Conservation (phyloP, 192 early-diverging fungal genomes). For the Coemansia javaensis region DNA sequence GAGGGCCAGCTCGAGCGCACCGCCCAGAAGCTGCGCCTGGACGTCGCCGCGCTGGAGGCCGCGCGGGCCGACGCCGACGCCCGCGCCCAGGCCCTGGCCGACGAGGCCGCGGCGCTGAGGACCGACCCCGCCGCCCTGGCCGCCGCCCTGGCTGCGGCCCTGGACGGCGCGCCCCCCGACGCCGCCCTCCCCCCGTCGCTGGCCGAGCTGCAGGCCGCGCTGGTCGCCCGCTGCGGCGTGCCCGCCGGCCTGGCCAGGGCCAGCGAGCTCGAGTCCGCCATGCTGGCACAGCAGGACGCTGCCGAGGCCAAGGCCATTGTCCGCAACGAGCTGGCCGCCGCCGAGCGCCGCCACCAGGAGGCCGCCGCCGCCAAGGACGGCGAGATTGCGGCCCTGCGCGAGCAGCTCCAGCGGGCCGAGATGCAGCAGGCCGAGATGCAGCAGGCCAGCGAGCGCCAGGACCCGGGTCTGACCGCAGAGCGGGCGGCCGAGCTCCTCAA, state of each 20-base stretch:
- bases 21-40: conserved; percentile 34
- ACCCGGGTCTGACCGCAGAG: conserved; percentile 6
- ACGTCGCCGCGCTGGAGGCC: conserved; percentile 14
- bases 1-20: conserved; percentile 41
- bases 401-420: neutral
- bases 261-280: conserved; percentile 14
- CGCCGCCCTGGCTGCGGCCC: conserved; percentile 1
- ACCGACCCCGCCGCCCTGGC: conserved; percentile 14
- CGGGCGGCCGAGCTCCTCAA: conserved; percentile 20
- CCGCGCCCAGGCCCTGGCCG: conserved; percentile 1
- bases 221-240: conserved; percentile 16
- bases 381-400: neutral
- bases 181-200: neutral
- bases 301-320: conserved; percentile 26
- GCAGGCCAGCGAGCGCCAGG: too few relatives aligned
- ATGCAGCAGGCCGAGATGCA: neutral
- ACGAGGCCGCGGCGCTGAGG: neutral
- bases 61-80: conserved; percentile 1
- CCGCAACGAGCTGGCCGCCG: conserved; percentile 20
- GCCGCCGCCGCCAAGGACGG: too few relatives aligned
- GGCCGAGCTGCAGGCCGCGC: neutral
- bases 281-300: conserved; percentile 10
- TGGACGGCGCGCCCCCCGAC: neutral
- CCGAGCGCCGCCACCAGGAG: conserved; percentile 11
- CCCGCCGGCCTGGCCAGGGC: conserved; percentile 22